phyloP scores from a whole-genome alignment of 345 rosid genomes.

The Rhizophora mangle region DNA sequence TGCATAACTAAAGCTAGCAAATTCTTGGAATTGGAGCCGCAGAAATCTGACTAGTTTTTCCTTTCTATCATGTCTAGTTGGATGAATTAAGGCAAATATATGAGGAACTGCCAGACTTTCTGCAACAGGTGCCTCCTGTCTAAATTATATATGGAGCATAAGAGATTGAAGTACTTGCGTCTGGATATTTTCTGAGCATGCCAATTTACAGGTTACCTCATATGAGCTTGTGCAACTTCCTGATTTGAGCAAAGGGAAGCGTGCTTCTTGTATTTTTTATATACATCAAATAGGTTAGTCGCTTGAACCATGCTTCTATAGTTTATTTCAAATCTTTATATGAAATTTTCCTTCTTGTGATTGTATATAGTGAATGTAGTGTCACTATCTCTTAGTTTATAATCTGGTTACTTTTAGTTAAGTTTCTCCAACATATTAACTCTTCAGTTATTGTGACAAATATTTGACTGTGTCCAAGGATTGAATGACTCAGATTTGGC shows the following conservation, averaged over 20 bases:
- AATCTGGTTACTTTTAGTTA: not conserved
- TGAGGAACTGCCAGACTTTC: conserved; percentile 86
- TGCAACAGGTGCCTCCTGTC: conserved; percentile 61
- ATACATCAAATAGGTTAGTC: conserved; percentile 85
- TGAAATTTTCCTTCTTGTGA: not conserved
- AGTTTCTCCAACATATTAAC: too few species aligned
- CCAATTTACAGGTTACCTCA: conserved; percentile 56
- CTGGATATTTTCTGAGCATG: conserved; percentile 16
- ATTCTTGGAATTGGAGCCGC: not conserved
- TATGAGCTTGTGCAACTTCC: conserved; percentile 71
- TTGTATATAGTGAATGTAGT: not conserved
- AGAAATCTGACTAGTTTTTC: not conserved
- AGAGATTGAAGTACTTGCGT: conserved; percentile 10
- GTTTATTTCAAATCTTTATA: not conserved
- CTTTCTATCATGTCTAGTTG: conserved; percentile 43
- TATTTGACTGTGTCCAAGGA: not conserved
- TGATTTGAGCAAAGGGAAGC: conserved; percentile 45
- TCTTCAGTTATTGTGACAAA: not conserved
- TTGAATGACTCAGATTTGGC: not conserved
- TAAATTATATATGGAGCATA: conserved; percentile 12
- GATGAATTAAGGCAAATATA: conserved; percentile 94
- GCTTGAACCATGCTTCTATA: not conserved
- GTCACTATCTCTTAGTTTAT: not conserved
- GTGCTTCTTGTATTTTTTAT: conserved; percentile 67
- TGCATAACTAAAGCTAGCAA: too few species aligned